Base-by-base conservation (phyloP, 495 filamentous ascomycete genomes). In the Hypoxylon trugodes region DNA sequence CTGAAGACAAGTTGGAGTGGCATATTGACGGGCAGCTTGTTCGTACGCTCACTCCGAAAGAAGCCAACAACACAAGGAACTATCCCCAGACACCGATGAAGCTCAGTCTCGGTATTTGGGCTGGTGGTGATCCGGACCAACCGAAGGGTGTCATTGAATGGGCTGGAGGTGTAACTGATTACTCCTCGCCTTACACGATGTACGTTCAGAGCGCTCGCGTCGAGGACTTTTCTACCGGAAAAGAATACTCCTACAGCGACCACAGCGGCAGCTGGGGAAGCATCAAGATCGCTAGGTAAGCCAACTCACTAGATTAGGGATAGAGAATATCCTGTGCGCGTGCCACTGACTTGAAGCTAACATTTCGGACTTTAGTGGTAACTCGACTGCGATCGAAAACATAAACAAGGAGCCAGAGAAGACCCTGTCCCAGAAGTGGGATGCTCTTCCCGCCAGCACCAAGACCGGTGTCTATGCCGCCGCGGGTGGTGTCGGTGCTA, bases 21-120 rank as follows among this genome's bases (percentile, higher is more conserved):
- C 84, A 87, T 68, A 86, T 96, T 65, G 90, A 97, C 71, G 84
- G 81, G 50, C 69, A 73, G 2, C 81, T 82, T 6, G 83, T 94
- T 25, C 87, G 92, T 35, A 88, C 85, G 1, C 79, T 96, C 15
- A 79, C 83, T 3, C 84, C 87, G 22, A 77, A 79, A 30, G 83
- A 87, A 42, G 88, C 89, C 19, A 84, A 88, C 64, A 77, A 81
- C 60, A 85, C 86, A 22, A 75, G 85, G 53, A 76, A 80, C 69
- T 97, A 89, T 68, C 93, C 93, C 3, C 92, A 96, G 69, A 92
- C 92, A 0, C 93, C 93, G 8, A 91, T 91, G 90, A 88, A 86
- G 74, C 77, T 96, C 48, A 90, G 87, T 62, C 76, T 96, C 42
- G 92, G 93, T 30, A 87, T 88, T 62, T 97, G 93, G 93, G 90